These are phyloP conservation scores for Fusarium hostae DNA, from an alignment of 2,329 filamentous ascomycete genomes.

Conservation along the genomic window DNA sequence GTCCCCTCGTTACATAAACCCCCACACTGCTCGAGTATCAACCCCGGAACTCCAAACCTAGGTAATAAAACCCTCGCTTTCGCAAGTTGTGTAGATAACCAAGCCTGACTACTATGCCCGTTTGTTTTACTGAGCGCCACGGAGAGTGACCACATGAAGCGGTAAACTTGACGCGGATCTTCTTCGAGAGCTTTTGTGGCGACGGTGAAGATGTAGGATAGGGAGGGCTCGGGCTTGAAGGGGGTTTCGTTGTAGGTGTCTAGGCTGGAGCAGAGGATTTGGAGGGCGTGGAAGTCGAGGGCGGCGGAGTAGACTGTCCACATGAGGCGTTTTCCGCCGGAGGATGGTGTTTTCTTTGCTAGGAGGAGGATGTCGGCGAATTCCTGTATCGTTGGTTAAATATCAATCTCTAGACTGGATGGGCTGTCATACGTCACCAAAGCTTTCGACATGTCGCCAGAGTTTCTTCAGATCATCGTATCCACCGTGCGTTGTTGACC, in stretches of 20 bases:
- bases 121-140: conserved; percentile 27
- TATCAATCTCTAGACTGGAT: accelerated
- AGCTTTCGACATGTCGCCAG: conserved; percentile 23
- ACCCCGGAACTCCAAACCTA: conserved; percentile 27
- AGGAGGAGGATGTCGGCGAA: conserved; percentile 33
- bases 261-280: conserved; percentile 17
- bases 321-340: conserved; percentile 36
- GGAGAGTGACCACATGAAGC: conserved; percentile 40
- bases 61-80: conserved; percentile 29
- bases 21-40: conserved; percentile 20
- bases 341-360: not conserved
- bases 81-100: conserved; percentile 26
- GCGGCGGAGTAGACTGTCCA: conserved; percentile 39
- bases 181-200: conserved; percentile 34
- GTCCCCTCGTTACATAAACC: not conserved
- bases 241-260: not conserved
- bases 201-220: conserved; percentile 24
- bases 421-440: conserved; percentile 27
- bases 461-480: not conserved
- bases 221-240: not conserved
- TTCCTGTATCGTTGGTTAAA: conserved; percentile 18
- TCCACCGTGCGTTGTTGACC: not conserved
- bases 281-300: conserved; percentile 34
- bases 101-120: conserved; percentile 1
- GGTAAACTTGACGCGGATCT: conserved; percentile 30